Conservation (phyloP, 495 filamentous ascomycete genomes). For the Zalerion maritima region DNA sequence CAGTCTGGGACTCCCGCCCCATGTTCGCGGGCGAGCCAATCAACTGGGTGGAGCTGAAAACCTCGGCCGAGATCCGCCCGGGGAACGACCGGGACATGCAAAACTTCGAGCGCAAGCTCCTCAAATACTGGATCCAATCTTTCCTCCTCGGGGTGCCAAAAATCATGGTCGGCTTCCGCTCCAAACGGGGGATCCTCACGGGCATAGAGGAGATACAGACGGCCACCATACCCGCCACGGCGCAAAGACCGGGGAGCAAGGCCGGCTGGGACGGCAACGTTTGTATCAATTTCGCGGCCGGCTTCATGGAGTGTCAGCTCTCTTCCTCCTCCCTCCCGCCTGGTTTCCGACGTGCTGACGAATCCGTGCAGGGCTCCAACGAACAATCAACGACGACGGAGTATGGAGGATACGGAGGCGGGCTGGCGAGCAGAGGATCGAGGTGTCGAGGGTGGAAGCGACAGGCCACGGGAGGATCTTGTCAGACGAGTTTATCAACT, state of each 20-base stretch:
- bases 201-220: conserved; percentile 67
- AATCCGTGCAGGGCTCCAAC: conserved; percentile 41
- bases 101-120: conserved; percentile 74
- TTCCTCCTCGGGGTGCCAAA: conserved; percentile 86
- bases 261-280: conserved; percentile 76
- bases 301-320: conserved; percentile 56
- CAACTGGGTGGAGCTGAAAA: conserved; percentile 94
- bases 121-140: conserved; percentile 94
- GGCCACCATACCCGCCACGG: conserved; percentile 53
- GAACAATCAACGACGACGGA: conserved; percentile 51
- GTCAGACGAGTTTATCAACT: conserved; percentile 59
- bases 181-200: conserved; percentile 53
- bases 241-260: too few species aligned
- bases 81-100: conserved; percentile 48
- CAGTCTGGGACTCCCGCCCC: conserved; percentile 77
- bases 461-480: conserved; percentile 63
- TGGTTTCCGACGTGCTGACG: conserved; percentile 1
- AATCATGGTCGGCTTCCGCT: conserved; percentile 81
- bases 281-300: conserved; percentile 75
- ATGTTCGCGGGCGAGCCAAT: conserved; percentile 46
- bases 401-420: conserved; percentile 67
- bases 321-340: neutral
- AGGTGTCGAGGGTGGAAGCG: conserved; percentile 58
- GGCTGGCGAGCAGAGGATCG: conserved; percentile 41
- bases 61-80: conserved; percentile 53